Evolutionary conservation across 1,284 basidiomycete genomes (phyloP).

Genomic region (Rhodotorula sp.): DNA sequence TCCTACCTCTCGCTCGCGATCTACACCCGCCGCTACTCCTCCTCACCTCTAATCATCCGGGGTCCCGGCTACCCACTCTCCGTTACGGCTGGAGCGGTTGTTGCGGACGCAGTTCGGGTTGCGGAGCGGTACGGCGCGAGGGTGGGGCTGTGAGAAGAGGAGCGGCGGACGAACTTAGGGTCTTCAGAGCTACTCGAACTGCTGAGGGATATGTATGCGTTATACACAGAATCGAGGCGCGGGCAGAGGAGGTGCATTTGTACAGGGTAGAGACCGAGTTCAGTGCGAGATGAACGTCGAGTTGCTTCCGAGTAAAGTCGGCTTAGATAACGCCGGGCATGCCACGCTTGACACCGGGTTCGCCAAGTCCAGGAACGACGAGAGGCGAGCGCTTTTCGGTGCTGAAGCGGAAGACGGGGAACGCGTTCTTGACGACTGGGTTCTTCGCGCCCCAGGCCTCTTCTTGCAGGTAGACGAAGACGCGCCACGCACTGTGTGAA

Average conservation of each 20-base stretch:
- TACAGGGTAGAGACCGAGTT: not conserved
- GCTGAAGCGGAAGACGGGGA: not conserved
- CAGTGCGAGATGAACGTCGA: not conserved
- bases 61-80: slow-evolving; percentile 93
- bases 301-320: not conserved
- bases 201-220: no score
- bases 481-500: not conserved
- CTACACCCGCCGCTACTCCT: slow-evolving; percentile 74
- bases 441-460: not conserved
- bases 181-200: not conserved
- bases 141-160: not conserved
- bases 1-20: slow-evolving; percentile 98
- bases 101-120: slow-evolving; percentile 62
- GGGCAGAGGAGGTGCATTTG: not conserved
- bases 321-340: not conserved
- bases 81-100: slow-evolving; percentile 97
- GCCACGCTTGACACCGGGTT: not conserved
- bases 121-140: slow-evolving; percentile 45
- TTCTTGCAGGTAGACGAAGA: not conserved
- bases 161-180: not conserved
- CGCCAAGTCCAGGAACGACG: not conserved
- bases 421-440: not conserved
- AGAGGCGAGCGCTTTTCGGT: not conserved
- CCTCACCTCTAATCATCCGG: slow-evolving; percentile 80
- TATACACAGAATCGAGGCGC: no score